Evolutionary conservation across 2,329 filamentous ascomycete genomes (phyloP).

Genomic region (Byssothecium circinans): DNA sequence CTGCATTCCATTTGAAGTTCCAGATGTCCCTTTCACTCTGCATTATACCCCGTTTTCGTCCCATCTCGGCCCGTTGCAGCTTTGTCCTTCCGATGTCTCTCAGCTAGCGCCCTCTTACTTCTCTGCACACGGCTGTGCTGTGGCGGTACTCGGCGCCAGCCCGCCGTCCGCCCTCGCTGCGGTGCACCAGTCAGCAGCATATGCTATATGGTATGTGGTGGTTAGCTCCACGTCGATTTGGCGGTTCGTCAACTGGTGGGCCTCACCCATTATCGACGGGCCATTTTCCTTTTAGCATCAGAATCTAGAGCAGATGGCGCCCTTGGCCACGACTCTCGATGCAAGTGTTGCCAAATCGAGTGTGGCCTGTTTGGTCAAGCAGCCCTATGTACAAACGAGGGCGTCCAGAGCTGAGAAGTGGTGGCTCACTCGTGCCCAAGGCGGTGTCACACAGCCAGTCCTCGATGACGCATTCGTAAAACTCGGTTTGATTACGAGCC

Average conservation of each 20-base stretch:
- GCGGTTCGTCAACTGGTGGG: not conserved
- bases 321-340: not conserved
- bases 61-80: not conserved
- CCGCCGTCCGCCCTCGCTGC: not conserved
- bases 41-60: conserved; percentile 5
- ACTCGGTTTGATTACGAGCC: not conserved
- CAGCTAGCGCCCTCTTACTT: not conserved
- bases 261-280: not conserved
- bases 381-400: not conserved
- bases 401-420: not conserved
- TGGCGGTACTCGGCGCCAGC: not conserved
- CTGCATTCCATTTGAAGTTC: too few species aligned
- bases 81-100: not conserved
- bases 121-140: not conserved
- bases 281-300: not conserved
- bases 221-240: not conserved
- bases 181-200: not conserved
- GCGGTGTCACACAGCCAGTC: not conserved
- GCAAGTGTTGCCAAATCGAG: not conserved
- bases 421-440: not conserved
- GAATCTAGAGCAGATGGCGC: not conserved
- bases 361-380: not conserved
- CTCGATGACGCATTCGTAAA: not conserved
- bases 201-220: too few species aligned
- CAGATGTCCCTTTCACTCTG: too few species aligned